phyloP scores from a whole-genome alignment of 441 rosid species.

The Mallotus repandus region DNA sequence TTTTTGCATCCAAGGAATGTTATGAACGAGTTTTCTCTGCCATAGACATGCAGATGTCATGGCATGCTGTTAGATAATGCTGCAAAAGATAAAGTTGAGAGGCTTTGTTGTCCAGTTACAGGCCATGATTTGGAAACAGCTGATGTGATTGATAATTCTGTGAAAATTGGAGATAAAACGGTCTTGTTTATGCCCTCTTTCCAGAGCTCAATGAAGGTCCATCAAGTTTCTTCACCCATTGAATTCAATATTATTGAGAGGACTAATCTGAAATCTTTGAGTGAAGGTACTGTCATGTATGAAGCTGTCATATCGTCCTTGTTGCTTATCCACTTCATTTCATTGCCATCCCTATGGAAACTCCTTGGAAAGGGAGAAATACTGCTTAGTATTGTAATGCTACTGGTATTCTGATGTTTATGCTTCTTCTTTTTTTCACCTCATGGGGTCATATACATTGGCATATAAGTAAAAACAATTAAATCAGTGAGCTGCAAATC shows the following conservation, averaged over 20 bases:
- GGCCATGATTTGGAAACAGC: conserved; percentile 40
- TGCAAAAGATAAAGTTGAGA: conserved; percentile 32
- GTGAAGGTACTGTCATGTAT: conserved; percentile 57
- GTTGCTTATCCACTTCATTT: conserved; percentile 5
- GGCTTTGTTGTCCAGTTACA: conserved; percentile 53
- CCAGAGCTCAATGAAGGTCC: conserved; percentile 42
- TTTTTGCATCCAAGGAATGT: neutral
- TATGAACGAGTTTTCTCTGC: conserved; percentile 12
- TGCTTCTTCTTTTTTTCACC: neutral
- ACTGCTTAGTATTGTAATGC: conserved; percentile 10
- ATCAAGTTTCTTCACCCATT: conserved; percentile 48
- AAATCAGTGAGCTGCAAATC: conserved; percentile 12
- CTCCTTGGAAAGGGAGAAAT: neutral
- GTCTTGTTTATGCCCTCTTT: conserved; percentile 59
- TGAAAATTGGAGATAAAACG: conserved; percentile 63
- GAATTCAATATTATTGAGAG: conserved; percentile 64
- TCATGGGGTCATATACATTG: too few relatives aligned
- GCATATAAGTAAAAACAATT: neutral
- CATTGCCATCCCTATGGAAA: neutral
- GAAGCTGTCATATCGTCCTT: conserved; percentile 11
- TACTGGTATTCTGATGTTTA: neutral
- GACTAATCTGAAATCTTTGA: conserved; percentile 61
- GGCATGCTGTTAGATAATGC: conserved; percentile 43
- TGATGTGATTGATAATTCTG: conserved; percentile 58
- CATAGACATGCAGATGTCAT: conserved; percentile 82